Conservation (phyloP, 768 basidiomycete species). For the Trametes coccinea region DNA sequence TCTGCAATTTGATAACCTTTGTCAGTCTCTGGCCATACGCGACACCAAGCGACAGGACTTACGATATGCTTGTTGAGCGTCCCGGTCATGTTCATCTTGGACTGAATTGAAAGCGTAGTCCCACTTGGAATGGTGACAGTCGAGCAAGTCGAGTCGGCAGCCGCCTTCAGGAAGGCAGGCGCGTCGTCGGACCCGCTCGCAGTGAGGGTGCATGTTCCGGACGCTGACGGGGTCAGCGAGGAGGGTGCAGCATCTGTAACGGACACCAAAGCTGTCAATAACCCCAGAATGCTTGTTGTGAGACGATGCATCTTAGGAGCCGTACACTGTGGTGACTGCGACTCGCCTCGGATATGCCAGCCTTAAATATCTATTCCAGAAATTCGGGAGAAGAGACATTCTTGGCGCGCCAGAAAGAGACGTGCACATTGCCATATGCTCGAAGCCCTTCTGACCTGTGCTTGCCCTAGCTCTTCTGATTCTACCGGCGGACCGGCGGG, state of each 20-base stretch:
- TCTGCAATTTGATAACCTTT: constrained; percentile 32
- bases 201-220: constrained; percentile 40
- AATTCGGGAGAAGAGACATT: background rate
- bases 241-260: background rate
- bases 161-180: constrained; percentile 47
- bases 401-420: background rate
- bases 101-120: constrained; percentile 52
- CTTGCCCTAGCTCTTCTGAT: background rate
- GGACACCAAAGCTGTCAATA: background rate
- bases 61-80: constrained; percentile 52
- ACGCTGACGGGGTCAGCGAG: background rate
- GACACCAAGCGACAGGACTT: constrained; percentile 10
- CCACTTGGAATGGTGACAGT: constrained; percentile 45
- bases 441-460: background rate
- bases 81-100: constrained; percentile 55
- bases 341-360: background rate
- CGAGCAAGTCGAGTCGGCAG: constrained; percentile 36
- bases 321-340: background rate
- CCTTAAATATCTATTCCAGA: background rate
- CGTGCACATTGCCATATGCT: background rate
- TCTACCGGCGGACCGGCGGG: background rate
- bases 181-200: constrained; percentile 54
- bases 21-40: background rate
- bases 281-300: background rate
- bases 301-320: background rate